Evolutionary conservation across 78 protist genomes (phyloP).

Genomic region (Speleostelium caveatum): DNA sequence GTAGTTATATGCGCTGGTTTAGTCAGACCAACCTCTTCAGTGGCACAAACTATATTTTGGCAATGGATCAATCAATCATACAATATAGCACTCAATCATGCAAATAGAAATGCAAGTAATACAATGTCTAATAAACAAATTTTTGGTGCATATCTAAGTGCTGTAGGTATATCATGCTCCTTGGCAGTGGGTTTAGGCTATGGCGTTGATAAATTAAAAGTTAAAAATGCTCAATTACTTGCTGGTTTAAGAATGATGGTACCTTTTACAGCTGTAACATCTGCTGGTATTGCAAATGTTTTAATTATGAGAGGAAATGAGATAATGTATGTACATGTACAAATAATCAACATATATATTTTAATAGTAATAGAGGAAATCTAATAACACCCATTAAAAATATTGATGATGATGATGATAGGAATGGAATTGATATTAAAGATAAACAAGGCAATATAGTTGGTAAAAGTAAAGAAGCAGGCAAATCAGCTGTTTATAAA

Average conservation of each 20-base stretch:
- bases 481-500: slow-evolving; percentile 57
- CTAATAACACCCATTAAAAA: not conserved
- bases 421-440: slow-evolving; percentile 64
- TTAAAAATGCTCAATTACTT: not conserved
- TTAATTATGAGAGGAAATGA: slow-evolving; percentile 81
- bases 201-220: slow-evolving; percentile 42
- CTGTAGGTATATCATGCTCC: slow-evolving; percentile 82
- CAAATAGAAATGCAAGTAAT: slow-evolving; percentile 85
- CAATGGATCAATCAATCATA: slow-evolving; percentile 90
- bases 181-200: slow-evolving; percentile 79
- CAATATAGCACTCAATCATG: slow-evolving; percentile 81
- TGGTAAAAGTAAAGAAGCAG: slow-evolving; percentile 66
- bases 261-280: slow-evolving; percentile 81
- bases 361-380: not conserved
- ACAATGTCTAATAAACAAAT: slow-evolving; percentile 67
- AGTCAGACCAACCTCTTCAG: slow-evolving; percentile 56
- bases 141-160: slow-evolving; percentile 38
- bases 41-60: slow-evolving; percentile 80
- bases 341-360: not conserved
- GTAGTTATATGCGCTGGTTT: slow-evolving; percentile 81
- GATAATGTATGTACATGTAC: slow-evolving; percentile 23
- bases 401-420: not conserved
- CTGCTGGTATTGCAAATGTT: slow-evolving; percentile 83
- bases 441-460: slow-evolving; percentile 51
- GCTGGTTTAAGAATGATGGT: slow-evolving; percentile 65